A percentile compares a stretch with the other conserved stretches of the same genome.
Evolutionary conservation across 2,329 filamentous ascomycete species (phyloP).

Genomic region (Meredithiella fracta): DNA sequence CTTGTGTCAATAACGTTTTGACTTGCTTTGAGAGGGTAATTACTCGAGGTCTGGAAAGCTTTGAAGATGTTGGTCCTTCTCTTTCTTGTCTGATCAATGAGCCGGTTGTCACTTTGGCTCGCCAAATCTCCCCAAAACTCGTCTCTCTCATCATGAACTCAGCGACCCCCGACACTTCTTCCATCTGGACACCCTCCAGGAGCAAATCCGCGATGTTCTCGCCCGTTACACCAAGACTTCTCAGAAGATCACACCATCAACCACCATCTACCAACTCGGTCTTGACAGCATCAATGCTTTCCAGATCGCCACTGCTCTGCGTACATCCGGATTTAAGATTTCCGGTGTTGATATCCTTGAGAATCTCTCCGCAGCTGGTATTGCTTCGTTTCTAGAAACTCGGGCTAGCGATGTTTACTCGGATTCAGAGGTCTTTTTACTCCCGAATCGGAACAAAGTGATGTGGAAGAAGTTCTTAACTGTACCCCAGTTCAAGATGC

Average conservation of each 20-base stretch:
- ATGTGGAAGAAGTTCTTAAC: conserved; percentile 13
- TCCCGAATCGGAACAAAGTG: not conserved
- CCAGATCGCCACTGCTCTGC: conserved; percentile 56
- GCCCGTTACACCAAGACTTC: conserved; percentile 19
- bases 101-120: too few relatives aligned
- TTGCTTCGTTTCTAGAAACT: not conserved
- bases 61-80: too few relatives aligned
- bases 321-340: conserved; percentile 39
- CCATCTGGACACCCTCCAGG: not conserved
- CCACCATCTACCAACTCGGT: conserved; percentile 74
- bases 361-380: conserved; percentile 18
- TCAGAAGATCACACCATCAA: conserved; percentile 37
- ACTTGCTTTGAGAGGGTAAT: too few relatives aligned
- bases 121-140: not conserved
- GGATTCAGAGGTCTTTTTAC: not conserved
- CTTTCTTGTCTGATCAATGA: too few relatives aligned
- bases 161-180: not conserved
- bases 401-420: not conserved
- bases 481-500: conserved; percentile 68
- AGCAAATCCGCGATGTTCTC: not conserved
- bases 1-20: too few relatives aligned
- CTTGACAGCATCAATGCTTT: conserved; percentile 79
- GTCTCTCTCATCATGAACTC: not conserved
- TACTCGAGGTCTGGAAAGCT: too few relatives aligned
- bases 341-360: conserved; percentile 57